Base-by-base conservation (phyloP, 257 asterid species). In the Cruciata laevipes region DNA sequence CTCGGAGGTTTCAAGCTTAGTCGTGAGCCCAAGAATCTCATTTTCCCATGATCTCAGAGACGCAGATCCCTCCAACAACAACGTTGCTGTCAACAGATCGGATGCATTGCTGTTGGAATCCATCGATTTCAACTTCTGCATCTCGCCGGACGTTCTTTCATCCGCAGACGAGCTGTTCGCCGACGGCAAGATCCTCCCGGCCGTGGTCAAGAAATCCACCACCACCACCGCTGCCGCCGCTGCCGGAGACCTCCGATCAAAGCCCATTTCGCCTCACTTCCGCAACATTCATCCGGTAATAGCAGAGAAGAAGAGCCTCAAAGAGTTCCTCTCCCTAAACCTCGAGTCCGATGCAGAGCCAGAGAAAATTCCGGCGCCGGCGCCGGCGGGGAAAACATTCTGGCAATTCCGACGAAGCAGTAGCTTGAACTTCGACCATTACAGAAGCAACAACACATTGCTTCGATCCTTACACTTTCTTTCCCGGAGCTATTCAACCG, bases 111-210 rank as follows among this genome's bases (percentile, higher is more conserved):
- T 82, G 17, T 27, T 83, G 32, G 85, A 86, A 63, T 76, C 90
- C 58, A 71, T 85, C 71, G 93, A 85, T 75, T 87, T 89, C 76
- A 85, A 88, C 60, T 78, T 88, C 89, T 78, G 76, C 83, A 61
- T 76, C 71, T 35, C 80, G 6, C 78, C 71, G 18, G 70, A 77
- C 49, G 69, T 32, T 16, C 71, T 85, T 30, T 82, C 96, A 0
- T 78, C 97, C 0, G 97, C 97, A 2, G 97, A 90, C 67, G 96
- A 90, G 74, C 80, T 90, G 67, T 90, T 90, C 71, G 79, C 95
- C 79, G 65, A 90, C 53, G 97, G 97, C 72, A 85, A 80, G 78
- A 90, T 90, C 86, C 83, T 85, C 9, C 97, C 97, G 1, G 71
- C 82, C 16, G 74, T 83, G 62, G 77, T 82, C 83, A 88, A 78